These are phyloP conservation scores for Boletus sensibilis DNA, from an alignment of 768 basidiomycete genomes.

Conservation along the genomic window DNA sequence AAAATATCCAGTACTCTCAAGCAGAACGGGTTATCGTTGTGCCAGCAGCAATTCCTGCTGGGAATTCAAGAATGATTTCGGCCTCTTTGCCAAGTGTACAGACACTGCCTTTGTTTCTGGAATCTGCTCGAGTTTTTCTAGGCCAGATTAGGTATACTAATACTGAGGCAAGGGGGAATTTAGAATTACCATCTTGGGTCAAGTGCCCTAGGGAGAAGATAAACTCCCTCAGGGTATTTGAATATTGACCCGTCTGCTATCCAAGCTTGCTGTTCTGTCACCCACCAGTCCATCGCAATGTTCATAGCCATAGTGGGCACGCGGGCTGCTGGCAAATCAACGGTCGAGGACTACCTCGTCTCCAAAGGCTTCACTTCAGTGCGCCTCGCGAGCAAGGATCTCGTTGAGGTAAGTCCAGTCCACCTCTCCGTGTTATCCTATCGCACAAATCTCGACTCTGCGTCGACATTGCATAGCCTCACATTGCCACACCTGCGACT, in stretches of 20 bases:
- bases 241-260: not conserved
- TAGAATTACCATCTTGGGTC: not conserved
- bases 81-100: not conserved
- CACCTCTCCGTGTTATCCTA: not conserved
- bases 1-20: not conserved
- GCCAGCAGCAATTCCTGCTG: not conserved
- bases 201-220: not conserved
- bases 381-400: conserved; percentile 31
- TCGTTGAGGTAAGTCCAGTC: conserved; percentile 16
- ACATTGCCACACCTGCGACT: not conserved
- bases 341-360: conserved; percentile 59
- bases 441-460: not conserved
- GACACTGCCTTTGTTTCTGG: not conserved
- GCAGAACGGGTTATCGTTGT: not conserved
- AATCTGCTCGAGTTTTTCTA: not conserved
- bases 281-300: conserved; percentile 38
- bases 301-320: conserved; percentile 70
- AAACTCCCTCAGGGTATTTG: not conserved
- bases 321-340: conserved; percentile 57
- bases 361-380: conserved; percentile 57
- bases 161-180: not conserved
- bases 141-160: not conserved
- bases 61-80: not conserved
- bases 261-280: not conserved
- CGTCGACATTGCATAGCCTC: conserved; percentile 8